A percentile compares a stretch with the other conserved stretches of the same genome.
phyloP scores from a whole-genome alignment of 2,329 filamentous ascomycete genomes.

The Diplodia scrobiculata region DNA sequence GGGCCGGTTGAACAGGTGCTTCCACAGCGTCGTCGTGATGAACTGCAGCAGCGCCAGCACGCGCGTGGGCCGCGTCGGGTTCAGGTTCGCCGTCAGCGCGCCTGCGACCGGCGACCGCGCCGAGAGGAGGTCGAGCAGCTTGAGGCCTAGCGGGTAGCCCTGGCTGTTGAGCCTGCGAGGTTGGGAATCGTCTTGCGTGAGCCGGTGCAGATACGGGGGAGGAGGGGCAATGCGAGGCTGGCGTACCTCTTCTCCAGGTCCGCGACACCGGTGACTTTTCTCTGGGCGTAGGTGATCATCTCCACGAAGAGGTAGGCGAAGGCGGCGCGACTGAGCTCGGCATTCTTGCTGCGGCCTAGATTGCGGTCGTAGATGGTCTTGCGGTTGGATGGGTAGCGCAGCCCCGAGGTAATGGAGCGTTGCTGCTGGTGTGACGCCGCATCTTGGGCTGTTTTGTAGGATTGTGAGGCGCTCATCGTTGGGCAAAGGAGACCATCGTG shows the following conservation, averaged over 20 bases:
- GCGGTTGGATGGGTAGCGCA: slow-evolving; percentile 87
- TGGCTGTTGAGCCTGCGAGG: slow-evolving; percentile 75
- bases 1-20: slow-evolving; percentile 84
- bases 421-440: slow-evolving; percentile 17
- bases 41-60: slow-evolving; percentile 92
- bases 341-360: slow-evolving; percentile 82
- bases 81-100: slow-evolving; percentile 26
- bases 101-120: slow-evolving; percentile 44
- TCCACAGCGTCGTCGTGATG: slow-evolving; percentile 90
- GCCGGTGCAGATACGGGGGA: slow-evolving; percentile 32
- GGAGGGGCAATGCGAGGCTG: background rate
- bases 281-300: slow-evolving; percentile 94
- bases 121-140: slow-evolving; percentile 78
- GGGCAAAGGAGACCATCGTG: slow-evolving; percentile 15
- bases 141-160: slow-evolving; percentile 90
- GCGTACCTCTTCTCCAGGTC: slow-evolving; percentile 85
- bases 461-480: slow-evolving; percentile 29
- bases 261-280: slow-evolving; percentile 84
- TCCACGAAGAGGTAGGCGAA: slow-evolving; percentile 96
- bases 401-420: slow-evolving; percentile 49
- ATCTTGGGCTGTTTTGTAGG: slow-evolving; percentile 25
- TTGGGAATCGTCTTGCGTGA: slow-evolving; percentile 51
- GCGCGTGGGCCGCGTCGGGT: slow-evolving; percentile 70
- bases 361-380: slow-evolving; percentile 98
- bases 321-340: slow-evolving; percentile 86